These are phyloP conservation scores for Codiaeum variegatum DNA, from an alignment of 441 rosid genomes.

Conservation along the genomic window DNA sequence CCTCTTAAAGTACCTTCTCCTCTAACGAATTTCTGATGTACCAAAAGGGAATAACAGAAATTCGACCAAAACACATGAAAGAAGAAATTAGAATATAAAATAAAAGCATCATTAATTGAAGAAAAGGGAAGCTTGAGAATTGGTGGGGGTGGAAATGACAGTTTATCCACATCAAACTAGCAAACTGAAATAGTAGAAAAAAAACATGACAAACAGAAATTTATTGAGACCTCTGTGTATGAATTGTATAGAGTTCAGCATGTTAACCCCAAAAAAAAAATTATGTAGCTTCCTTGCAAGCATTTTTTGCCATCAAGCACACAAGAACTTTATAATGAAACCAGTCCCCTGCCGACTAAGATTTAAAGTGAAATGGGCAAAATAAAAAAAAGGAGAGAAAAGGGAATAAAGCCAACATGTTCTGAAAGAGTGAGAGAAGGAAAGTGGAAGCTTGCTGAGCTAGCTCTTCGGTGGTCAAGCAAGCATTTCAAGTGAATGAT, in stretches of 20 bases:
- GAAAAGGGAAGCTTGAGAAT: not conserved
- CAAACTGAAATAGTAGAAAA: not conserved
- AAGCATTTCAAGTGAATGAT: not conserved
- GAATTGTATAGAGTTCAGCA: conserved; percentile 14
- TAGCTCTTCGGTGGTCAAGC: not conserved
- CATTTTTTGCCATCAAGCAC: conserved; percentile 9
- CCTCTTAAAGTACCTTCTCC: too few relatives aligned
- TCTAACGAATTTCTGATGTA: too few relatives aligned
- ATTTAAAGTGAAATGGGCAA: not conserved
- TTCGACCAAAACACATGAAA: not conserved
- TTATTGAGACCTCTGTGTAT: conserved; percentile 15
- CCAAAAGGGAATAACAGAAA: not conserved
- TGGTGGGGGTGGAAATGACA: too few relatives aligned
- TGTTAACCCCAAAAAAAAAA: conserved; percentile 10
- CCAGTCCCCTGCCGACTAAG: not conserved
- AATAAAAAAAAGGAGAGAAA: not conserved
- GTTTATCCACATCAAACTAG: too few relatives aligned
- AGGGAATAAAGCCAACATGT: conserved; percentile 7
- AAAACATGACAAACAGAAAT: not conserved
- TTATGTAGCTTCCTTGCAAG: conserved; percentile 8
- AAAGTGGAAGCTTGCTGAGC: conserved; percentile 3
- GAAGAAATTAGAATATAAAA: not conserved
- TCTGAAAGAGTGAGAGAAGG: not conserved
- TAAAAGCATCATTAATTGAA: not conserved
- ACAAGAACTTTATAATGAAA: conserved; percentile 6